Evolutionary conservation across 331 rosid genomes (phyloP).

Genomic region (Malus hybrid): DNA sequence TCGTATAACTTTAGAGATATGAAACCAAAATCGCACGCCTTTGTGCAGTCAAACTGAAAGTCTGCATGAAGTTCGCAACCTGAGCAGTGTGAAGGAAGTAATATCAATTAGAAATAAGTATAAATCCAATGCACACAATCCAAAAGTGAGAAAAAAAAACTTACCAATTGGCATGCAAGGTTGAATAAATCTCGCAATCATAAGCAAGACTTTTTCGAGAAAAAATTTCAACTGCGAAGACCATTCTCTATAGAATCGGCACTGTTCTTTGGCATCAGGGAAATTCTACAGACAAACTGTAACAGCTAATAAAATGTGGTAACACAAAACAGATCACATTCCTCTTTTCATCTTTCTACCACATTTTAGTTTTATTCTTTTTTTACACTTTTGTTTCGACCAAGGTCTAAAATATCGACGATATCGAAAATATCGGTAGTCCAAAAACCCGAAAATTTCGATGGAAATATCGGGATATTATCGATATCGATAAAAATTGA

Average conservation of each 20-base stretch:
- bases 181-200: conserved; percentile 33
- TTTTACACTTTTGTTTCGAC: background rate
- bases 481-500: too few species aligned
- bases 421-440: too few species aligned
- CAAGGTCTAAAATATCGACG: background rate
- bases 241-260: conserved; percentile 34
- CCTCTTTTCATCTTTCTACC: background rate
- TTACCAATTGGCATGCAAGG: conserved; percentile 29
- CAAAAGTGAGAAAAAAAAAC: background rate
- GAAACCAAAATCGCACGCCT: conserved; percentile 52
- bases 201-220: conserved; percentile 43
- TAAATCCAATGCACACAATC: background rate
- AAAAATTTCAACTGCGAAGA: conserved; percentile 31
- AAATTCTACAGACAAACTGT: conserved; percentile 47
- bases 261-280: conserved; percentile 28
- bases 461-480: too few species aligned
- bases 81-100: conserved; percentile 22
- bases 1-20: conserved; percentile 69
- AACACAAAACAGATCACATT: background rate
- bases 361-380: too few species aligned
- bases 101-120: background rate
- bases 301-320: conserved; percentile 40
- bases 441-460: too few species aligned
- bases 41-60: conserved; percentile 29
- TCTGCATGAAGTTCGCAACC: conserved; percentile 36